phyloP scores from a whole-genome alignment of 1,284 basidiomycete species.

The Cerrena zonata region DNA sequence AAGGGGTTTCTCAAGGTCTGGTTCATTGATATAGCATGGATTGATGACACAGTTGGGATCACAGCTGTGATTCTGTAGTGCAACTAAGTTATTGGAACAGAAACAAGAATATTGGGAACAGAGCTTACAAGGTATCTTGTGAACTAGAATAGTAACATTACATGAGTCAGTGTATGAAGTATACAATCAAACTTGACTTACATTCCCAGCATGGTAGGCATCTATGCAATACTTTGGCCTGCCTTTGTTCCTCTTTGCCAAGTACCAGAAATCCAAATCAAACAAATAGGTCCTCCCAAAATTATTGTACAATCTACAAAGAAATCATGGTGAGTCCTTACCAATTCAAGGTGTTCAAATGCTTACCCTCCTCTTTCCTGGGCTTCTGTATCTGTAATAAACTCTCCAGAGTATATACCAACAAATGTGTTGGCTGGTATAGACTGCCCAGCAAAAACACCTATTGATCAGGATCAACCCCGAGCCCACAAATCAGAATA shows the following conservation, averaged over 20 bases:
- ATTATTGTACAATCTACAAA: constrained; percentile 64
- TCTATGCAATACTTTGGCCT: constrained; percentile 56
- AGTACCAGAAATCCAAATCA: constrained; percentile 71
- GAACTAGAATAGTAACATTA: constrained; percentile 53
- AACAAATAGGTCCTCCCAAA: constrained; percentile 82
- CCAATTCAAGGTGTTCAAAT: too few species aligned
- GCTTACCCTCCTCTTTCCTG: constrained; percentile 65
- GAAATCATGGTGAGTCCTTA: constrained; percentile 10
- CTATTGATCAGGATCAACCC: constrained; percentile 31
- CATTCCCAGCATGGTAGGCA: constrained; percentile 83
- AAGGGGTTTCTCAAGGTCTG: constrained; percentile 38
- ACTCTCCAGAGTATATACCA: constrained; percentile 81
- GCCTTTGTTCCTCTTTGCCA: constrained; percentile 33
- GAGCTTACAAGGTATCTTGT: constrained; percentile 57
- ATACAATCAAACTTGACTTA: constrained; percentile 36
- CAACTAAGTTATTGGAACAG: constrained; percentile 14
- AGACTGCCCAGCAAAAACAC: constrained; percentile 61
- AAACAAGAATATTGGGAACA: constrained; percentile 16
- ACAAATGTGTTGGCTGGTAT: constrained; percentile 71
- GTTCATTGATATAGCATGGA: constrained; percentile 56
- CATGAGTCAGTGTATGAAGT: constrained; percentile 8
- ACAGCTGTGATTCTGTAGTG: constrained; percentile 77
- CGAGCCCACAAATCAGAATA: neutral
- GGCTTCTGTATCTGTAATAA: constrained; percentile 62
- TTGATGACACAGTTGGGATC: constrained; percentile 75